These are phyloP conservation scores for Candida montana DNA, from an alignment of 805 yeast species.

Conservation along the genomic window DNA sequence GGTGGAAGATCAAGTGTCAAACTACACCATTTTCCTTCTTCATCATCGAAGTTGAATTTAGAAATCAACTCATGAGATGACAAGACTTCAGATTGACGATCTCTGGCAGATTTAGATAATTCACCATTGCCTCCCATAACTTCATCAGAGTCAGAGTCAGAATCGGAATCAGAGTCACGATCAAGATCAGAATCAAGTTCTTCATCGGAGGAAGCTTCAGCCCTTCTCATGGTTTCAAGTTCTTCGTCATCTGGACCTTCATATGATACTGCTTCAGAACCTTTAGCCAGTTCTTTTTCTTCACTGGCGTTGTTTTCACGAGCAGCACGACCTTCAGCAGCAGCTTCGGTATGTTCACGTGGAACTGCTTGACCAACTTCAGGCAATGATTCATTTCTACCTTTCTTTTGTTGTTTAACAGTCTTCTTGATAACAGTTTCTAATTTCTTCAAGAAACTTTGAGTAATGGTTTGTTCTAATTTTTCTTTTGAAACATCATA, in stretches of 20 bases:
- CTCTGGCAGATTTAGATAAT: slow-evolving; percentile 61
- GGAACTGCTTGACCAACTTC: slow-evolving; percentile 70
- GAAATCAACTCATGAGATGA: slow-evolving; percentile 68
- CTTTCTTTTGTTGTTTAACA: slow-evolving; percentile 70
- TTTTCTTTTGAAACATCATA: slow-evolving; percentile 82
- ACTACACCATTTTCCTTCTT: slow-evolving; percentile 86
- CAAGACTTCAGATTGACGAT: slow-evolving; percentile 80
- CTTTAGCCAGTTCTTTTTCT: slow-evolving; percentile 52
- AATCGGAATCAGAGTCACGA: slow-evolving; percentile 37
- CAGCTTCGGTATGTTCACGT: slow-evolving; percentile 42
- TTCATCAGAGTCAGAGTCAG: slow-evolving; percentile 34
- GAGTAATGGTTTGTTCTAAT: slow-evolving; percentile 63
- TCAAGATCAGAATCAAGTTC: slow-evolving; percentile 40
- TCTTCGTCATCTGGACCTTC: slow-evolving; percentile 97
- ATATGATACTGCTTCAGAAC: slow-evolving; percentile 84
- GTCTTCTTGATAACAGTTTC: slow-evolving; percentile 76
- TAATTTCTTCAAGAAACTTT: slow-evolving; percentile 60
- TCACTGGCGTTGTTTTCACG: slow-evolving; percentile 51
- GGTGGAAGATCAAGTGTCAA: slow-evolving; percentile 80
- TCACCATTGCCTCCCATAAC: slow-evolving; percentile 26
- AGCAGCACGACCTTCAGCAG: slow-evolving; percentile 30
- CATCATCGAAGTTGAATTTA: slow-evolving; percentile 86
- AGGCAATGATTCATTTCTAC: slow-evolving; percentile 45
- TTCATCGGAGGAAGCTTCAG: slow-evolving; percentile 73
- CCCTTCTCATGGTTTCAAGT: slow-evolving; percentile 80